Evolutionary conservation across 805 yeast species (phyloP).

Genomic region (Wickerhamiella occidentalis): DNA sequence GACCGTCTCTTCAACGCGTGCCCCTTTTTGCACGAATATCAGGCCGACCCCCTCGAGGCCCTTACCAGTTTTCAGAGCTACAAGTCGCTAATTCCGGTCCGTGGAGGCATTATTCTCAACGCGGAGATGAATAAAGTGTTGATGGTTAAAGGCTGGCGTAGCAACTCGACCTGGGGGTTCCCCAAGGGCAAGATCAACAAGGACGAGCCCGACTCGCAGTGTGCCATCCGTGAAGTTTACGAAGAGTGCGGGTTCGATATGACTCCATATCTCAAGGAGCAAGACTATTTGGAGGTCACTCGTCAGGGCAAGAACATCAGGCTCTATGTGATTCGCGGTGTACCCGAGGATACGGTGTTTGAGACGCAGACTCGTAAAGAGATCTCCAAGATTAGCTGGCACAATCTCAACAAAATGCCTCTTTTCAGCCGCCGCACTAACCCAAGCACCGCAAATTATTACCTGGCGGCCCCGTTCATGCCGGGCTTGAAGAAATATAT

Average conservation of each 20-base stretch:
- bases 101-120: constrained; percentile 88
- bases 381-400: constrained; percentile 74
- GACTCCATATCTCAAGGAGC: constrained; percentile 49
- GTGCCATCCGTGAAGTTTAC: constrained; percentile 82
- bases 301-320: constrained; percentile 74
- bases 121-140: constrained; percentile 54
- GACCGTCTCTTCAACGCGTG: constrained; percentile 70
- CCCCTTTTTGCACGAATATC: constrained; percentile 30
- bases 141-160: constrained; percentile 73
- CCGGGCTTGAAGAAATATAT: constrained; percentile 26
- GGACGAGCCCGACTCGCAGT: constrained; percentile 74
- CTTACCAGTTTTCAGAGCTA: constrained; percentile 68
- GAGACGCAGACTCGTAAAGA: constrained; percentile 79
- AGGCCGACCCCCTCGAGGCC: constrained; percentile 40
- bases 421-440: constrained; percentile 20
- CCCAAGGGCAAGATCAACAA: constrained; percentile 96
- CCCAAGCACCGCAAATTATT: constrained; percentile 19
- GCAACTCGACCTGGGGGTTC: constrained; percentile 74
- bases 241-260: constrained; percentile 94
- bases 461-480: constrained; percentile 31
- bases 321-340: constrained; percentile 62
- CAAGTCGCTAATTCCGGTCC: constrained; percentile 82
- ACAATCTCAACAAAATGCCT: constrained; percentile 26
- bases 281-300: constrained; percentile 69
- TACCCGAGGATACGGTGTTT: constrained; percentile 66